Evolutionary conservation across 768 basidiomycete genomes (phyloP).

Genomic region (Tulasnella sp.): DNA sequence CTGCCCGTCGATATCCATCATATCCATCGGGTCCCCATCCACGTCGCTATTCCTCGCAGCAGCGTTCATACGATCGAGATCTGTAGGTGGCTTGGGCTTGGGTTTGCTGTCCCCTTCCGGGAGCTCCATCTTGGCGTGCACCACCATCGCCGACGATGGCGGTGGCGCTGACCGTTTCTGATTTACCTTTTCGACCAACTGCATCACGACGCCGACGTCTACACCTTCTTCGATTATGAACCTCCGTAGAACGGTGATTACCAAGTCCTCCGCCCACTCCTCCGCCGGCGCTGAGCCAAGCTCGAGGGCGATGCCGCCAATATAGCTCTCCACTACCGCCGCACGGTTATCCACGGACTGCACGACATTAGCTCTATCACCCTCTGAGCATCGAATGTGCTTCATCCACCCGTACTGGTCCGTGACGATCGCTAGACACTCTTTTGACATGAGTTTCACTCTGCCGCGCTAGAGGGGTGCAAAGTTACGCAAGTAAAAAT

Average conservation of each 20-base stretch:
- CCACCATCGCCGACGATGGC: too few relatives aligned
- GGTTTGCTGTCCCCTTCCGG: too few relatives aligned
- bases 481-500: neutral
- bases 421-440: constrained; percentile 7
- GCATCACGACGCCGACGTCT: too few relatives aligned
- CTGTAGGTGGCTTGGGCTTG: too few relatives aligned
- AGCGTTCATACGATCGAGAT: too few relatives aligned
- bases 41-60: too few relatives aligned
- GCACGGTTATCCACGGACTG: constrained; percentile 1
- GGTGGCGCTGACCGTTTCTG: too few relatives aligned
- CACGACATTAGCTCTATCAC: neutral
- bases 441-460: neutral
- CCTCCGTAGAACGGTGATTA: neutral
- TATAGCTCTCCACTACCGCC: neutral
- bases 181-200: too few relatives aligned
- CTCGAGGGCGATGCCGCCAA: neutral
- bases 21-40: too few relatives aligned
- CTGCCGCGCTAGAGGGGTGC: neutral
- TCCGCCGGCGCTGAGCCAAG: neutral
- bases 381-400: neutral
- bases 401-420: constrained; percentile 1
- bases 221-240: too few relatives aligned
- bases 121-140: too few relatives aligned
- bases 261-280: constrained; percentile 5
- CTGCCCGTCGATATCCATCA: too few relatives aligned